Conservation (phyloP, 2,329 filamentous ascomycete genomes). For the Xylaria sp. region DNA sequence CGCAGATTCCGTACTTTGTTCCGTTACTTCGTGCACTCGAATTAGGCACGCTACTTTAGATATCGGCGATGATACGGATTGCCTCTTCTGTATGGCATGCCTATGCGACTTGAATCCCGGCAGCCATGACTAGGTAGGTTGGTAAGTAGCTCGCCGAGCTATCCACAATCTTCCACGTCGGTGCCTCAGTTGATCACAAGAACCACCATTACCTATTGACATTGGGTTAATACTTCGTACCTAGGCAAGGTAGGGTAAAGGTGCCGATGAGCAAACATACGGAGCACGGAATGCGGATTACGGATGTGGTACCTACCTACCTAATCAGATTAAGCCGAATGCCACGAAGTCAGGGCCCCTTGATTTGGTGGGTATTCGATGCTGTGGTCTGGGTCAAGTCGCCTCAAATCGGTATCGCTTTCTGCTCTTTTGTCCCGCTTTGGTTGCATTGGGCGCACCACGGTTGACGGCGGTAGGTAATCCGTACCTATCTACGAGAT, state of each 20-base stretch:
- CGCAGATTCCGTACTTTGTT: neutral
- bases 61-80: neutral
- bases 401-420: neutral
- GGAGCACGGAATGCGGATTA: too few species aligned
- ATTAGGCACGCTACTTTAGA: neutral
- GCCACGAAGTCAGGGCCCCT: neutral
- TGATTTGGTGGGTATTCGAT: neutral
- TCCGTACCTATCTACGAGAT: neutral
- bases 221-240: neutral
- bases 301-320: neutral
- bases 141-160: neutral
- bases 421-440: neutral
- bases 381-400: neutral
- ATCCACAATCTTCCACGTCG: neutral
- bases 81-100: too few species aligned
- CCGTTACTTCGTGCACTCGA: too few species aligned
- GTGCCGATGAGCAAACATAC: neutral
- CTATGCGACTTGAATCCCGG: neutral
- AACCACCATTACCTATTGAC: too few species aligned
- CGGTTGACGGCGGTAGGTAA: neutral
- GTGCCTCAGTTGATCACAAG: neutral
- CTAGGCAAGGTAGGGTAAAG: neutral
- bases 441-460: conserved; percentile 1
- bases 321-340: neutral
- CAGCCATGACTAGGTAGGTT: conserved; percentile 8